Conservation (phyloP, 495 filamentous ascomycete species). For the Hypoxylon fuscum region DNA sequence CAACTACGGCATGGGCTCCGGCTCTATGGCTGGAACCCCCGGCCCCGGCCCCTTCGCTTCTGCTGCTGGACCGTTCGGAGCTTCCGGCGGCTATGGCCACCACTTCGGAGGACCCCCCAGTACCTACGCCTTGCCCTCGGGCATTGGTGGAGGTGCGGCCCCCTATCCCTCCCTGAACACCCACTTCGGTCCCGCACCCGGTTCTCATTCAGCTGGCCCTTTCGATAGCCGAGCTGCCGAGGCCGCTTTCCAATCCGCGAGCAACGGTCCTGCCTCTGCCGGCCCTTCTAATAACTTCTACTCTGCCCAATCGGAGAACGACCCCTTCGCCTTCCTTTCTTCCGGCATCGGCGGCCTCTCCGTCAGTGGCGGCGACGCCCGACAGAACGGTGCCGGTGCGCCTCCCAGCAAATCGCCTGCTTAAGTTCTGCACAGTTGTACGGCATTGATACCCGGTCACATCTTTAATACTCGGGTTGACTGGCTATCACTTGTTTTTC, state of each 20-base stretch:
- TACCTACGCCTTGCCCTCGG: slow-evolving; percentile 91
- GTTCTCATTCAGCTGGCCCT: slow-evolving; percentile 82
- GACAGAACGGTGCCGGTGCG: slow-evolving; percentile 77
- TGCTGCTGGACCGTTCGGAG: slow-evolving; percentile 72
- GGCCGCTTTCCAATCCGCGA: slow-evolving; percentile 87
- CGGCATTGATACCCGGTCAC: slow-evolving; percentile 30
- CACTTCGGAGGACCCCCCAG: slow-evolving; percentile 89
- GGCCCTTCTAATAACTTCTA: slow-evolving; percentile 69
- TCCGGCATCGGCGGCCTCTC: slow-evolving; percentile 80
- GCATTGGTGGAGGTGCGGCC: slow-evolving; percentile 78
- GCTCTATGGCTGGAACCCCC: slow-evolving; percentile 84
- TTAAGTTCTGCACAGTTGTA: slow-evolving; percentile 44
- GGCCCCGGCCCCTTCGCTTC: slow-evolving; percentile 83
- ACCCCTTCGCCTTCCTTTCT: slow-evolving; percentile 91
- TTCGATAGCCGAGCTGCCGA: slow-evolving; percentile 95
- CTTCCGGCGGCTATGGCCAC: slow-evolving; percentile 80
- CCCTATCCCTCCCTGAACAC: slow-evolving; percentile 87
- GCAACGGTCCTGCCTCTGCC: slow-evolving; percentile 73
- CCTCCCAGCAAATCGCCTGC: slow-evolving; percentile 71
- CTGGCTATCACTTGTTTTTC: slow-evolving; percentile 34
- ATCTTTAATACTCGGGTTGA: slow-evolving; percentile 38
- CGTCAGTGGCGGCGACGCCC: slow-evolving; percentile 82
- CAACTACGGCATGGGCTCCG: slow-evolving; percentile 77
- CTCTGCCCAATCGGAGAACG: slow-evolving; percentile 66
- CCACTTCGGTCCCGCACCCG: slow-evolving; percentile 73